Conservation (phyloP, 2,329 filamentous ascomycete genomes). For the Penicillium sp. region DNA sequence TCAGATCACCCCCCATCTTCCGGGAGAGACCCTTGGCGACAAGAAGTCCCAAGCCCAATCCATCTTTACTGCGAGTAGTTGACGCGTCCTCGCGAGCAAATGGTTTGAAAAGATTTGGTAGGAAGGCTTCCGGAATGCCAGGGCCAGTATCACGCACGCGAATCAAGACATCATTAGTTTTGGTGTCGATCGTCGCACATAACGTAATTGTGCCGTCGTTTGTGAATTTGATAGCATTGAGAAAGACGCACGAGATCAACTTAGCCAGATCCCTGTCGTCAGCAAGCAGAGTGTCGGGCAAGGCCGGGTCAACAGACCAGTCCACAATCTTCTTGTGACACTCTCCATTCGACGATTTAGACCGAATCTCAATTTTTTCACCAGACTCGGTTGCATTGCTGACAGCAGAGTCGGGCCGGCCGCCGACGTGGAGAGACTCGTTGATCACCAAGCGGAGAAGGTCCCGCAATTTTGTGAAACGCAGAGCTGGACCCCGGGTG, state of each 20-base stretch:
- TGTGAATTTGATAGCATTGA: constrained; percentile 71
- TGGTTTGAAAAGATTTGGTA: constrained; percentile 66
- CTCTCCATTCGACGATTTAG: constrained; percentile 45
- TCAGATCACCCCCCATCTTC: constrained; percentile 66
- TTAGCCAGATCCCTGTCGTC: constrained; percentile 65
- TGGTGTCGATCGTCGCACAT: constrained; percentile 51
- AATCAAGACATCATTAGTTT: constrained; percentile 57
- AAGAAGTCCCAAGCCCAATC: constrained; percentile 65
- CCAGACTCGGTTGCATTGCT: constrained; percentile 44
- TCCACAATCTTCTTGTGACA: constrained; percentile 45
- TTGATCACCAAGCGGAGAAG: constrained; percentile 48
- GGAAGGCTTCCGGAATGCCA: constrained; percentile 65
- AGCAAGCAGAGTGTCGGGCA: constrained; percentile 50
- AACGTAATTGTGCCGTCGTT: constrained; percentile 62
- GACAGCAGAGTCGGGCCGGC: constrained; percentile 48
- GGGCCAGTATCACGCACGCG: constrained; percentile 65
- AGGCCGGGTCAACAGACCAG: constrained; percentile 47
- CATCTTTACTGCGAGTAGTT: constrained; percentile 65
- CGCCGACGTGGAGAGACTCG: constrained; percentile 48
- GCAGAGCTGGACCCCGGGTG: constrained; percentile 34
- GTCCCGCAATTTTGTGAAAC: constrained; percentile 46
- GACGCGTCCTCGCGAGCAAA: constrained; percentile 69
- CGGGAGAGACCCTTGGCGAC: constrained; percentile 70
- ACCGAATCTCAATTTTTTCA: constrained; percentile 47
- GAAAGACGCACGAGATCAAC: constrained; percentile 60